A percentile compares a stretch with the other conserved stretches of the same genome.
phyloP scores from a whole-genome alignment of 164 flowering plant species.

The Akebia trifoliata region DNA sequence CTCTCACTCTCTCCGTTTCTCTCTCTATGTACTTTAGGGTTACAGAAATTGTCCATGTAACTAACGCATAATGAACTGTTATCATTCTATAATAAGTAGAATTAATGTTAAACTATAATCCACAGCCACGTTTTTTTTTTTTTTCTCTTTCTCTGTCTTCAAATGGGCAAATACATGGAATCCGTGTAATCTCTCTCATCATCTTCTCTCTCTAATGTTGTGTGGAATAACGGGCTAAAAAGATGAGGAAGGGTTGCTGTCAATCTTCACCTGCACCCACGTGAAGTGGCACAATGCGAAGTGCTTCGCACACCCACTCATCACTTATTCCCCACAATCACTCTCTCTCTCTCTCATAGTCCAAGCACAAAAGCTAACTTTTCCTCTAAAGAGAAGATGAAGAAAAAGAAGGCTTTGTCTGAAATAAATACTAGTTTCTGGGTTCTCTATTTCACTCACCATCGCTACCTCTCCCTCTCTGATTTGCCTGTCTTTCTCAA shows the following conservation, averaged over 20 bases:
- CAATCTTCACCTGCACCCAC: conserved; percentile 28
- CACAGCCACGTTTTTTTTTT: neutral
- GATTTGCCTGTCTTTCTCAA: conserved; percentile 10
- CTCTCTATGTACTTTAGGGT: too few relatives aligned
- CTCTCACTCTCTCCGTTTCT: too few relatives aligned
- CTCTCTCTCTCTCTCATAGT: neutral
- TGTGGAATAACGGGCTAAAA: conserved; percentile 18
- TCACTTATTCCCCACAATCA: conserved; percentile 14
- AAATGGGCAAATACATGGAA: conserved; percentile 5
- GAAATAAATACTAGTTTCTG: conserved; percentile 22
- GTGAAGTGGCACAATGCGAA: conserved; percentile 29
- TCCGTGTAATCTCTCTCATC: conserved; percentile 15
- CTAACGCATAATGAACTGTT: too few relatives aligned
- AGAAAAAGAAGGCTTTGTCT: conserved; percentile 22
- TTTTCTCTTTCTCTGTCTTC: neutral
- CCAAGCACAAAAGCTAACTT: neutral
- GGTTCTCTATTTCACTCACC: neutral
- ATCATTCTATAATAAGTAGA: too few relatives aligned
- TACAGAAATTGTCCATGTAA: too few relatives aligned
- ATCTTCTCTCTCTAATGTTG: neutral
- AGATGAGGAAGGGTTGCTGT: conserved; percentile 14
- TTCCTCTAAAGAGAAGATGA: conserved; percentile 8
- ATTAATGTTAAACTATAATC: too few relatives aligned
- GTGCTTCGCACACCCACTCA: neutral
- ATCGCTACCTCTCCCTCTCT: conserved; percentile 8